phyloP scores from a whole-genome alignment of 2,329 filamentous ascomycete species.

The Davidsoniella virescens region DNA sequence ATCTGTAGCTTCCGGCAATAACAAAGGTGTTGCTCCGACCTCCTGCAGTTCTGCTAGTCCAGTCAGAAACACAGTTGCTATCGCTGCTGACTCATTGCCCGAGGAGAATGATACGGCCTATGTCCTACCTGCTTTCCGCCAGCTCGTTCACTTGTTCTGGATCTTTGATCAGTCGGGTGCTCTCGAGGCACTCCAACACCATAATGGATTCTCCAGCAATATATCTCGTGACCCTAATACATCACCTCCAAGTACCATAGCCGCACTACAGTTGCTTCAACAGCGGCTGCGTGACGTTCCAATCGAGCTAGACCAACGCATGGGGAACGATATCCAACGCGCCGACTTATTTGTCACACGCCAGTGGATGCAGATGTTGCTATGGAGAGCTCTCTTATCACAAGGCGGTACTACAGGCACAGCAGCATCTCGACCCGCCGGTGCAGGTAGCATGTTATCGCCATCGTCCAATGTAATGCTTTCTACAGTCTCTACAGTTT shows the following conservation, averaged over 20 bases:
- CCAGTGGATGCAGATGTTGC: conserved; percentile 34
- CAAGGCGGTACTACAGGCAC: conserved; percentile 18
- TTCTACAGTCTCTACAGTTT: not conserved
- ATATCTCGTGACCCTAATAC: not conserved
- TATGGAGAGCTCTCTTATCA: conserved; percentile 27
- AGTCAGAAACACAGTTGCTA: not conserved
- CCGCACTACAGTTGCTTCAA: conserved; percentile 26
- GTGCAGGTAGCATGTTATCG: not conserved
- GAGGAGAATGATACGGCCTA: conserved; percentile 21
- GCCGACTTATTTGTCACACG: conserved; percentile 33
- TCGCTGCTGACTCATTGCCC: not conserved
- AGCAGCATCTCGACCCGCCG: conserved; percentile 13
- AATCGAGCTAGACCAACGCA: conserved; percentile 21
- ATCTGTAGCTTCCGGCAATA: not conserved
- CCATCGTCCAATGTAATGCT: not conserved
- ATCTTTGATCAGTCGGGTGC: conserved; percentile 32
- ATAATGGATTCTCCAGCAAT: no score
- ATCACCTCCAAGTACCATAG: conserved; percentile 13
- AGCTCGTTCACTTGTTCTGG: conserved; percentile 33
- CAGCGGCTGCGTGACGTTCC: conserved; percentile 26
- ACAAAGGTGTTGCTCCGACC: not conserved
- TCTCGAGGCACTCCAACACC: conserved; percentile 28
- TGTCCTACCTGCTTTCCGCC: conserved; percentile 32
- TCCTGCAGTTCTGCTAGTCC: conserved; percentile 4
- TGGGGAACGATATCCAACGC: conserved; percentile 30